Conservation (phyloP, 441 rosid genomes). For the Populus tomentosa region DNA sequence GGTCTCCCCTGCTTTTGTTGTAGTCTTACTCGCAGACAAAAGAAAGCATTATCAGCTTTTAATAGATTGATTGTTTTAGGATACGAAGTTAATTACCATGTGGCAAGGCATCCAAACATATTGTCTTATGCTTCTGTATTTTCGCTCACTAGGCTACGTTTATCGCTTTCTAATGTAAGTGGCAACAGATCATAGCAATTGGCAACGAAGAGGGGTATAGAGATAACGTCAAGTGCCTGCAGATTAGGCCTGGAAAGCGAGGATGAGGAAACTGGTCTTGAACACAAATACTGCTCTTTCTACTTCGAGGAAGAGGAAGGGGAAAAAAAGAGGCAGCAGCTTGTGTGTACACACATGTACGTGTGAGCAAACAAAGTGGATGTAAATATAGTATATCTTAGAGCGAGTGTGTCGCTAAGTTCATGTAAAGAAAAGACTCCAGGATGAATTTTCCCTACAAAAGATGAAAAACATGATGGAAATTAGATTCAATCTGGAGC, state of each 20-base stretch:
- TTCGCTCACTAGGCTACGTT: no score
- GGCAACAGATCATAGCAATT: no score
- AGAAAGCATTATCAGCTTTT: constrained; percentile 3
- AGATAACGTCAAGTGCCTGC: no score
- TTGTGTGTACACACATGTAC: background rate
- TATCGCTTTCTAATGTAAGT: no score
- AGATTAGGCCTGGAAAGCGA: background rate
- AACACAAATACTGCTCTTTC: background rate
- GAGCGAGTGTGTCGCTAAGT: background rate
- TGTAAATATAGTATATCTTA: background rate
- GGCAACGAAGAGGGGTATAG: no score
- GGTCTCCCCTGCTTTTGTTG: constrained; percentile 43
- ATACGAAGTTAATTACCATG: background rate
- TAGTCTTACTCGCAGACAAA: constrained; percentile 7
- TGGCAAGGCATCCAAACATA: background rate
- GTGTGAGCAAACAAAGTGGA: background rate
- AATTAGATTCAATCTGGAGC: background rate
- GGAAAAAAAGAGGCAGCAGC: background rate
- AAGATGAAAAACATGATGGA: background rate
- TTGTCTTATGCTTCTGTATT: no score
- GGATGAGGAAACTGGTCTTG: background rate
- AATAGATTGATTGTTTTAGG: constrained; percentile 18
- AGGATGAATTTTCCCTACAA: no score
- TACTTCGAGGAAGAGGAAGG: background rate
- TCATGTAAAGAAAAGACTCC: background rate